phyloP scores from a whole-genome alignment of 805 yeast species.

The Osmozyma mogii region DNA sequence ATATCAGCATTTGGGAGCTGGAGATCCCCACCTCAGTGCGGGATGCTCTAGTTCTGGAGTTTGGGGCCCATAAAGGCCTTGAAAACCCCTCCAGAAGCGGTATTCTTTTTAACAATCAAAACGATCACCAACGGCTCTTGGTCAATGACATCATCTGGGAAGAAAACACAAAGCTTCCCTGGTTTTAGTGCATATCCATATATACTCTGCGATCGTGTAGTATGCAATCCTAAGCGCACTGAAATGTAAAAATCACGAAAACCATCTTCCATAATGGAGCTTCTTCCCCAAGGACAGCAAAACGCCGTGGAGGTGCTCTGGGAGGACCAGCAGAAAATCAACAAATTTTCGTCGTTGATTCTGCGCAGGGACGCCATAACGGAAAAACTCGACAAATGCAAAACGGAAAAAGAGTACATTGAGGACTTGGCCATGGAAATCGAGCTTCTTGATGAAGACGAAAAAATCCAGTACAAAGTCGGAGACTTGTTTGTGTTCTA shows the following conservation, averaged over 20 bases:
- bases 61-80: constrained; percentile 14
- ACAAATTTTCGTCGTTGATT: constrained; percentile 78
- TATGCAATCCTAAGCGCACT: too few species aligned
- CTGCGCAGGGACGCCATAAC: constrained; percentile 56
- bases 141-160: constrained; percentile 31
- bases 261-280: constrained; percentile 26
- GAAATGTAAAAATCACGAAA: too few species aligned
- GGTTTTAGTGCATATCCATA: constrained; percentile 24
- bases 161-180: constrained; percentile 32
- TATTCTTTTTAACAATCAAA: constrained; percentile 17
- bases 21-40: constrained; percentile 16
- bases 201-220: constrained; percentile 3
- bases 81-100: constrained; percentile 33
- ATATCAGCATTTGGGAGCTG: constrained; percentile 27
- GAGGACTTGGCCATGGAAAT: constrained; percentile 82
- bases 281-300: constrained; percentile 47
- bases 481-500: constrained; percentile 77
- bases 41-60: constrained; percentile 10
- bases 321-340: constrained; percentile 87
- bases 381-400: constrained; percentile 38
- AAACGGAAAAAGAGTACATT: constrained; percentile 74
- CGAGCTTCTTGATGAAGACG: constrained; percentile 75
- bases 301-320: constrained; percentile 56
- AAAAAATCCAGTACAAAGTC: constrained; percentile 62
- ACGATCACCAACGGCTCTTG: constrained; percentile 18